Conservation (phyloP, 306 rosid genomes). For the Pyrus bretschneideri region DNA sequence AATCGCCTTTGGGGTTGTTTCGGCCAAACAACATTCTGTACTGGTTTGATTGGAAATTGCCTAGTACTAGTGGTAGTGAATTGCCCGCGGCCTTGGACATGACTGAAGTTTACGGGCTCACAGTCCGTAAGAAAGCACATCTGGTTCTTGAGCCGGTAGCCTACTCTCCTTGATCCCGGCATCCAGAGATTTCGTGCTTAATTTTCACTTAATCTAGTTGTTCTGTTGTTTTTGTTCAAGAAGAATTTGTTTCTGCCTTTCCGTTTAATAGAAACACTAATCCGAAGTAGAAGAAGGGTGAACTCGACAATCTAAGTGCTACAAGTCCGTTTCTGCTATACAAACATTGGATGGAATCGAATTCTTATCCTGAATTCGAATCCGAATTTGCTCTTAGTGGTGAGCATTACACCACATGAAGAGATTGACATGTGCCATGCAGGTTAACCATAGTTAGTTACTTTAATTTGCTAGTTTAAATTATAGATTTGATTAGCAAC, state of each 20-base stretch:
- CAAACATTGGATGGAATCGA: too few species aligned
- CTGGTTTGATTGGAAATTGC: constrained; percentile 41
- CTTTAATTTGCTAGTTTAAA: too few species aligned
- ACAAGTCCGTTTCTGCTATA: too few species aligned
- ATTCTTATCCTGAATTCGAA: too few species aligned
- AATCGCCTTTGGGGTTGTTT: constrained; percentile 11
- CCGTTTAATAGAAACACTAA: too few species aligned
- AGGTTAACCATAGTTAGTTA: too few species aligned
- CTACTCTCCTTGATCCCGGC: neutral
- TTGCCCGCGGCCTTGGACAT: constrained; percentile 20
- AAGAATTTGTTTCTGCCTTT: neutral
- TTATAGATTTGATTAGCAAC: too few species aligned
- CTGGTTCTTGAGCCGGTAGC: constrained; percentile 23
- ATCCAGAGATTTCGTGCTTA: neutral
- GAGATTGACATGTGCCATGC: too few species aligned
- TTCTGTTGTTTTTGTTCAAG: neutral
- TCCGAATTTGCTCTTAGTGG: too few species aligned
- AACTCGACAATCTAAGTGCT: too few species aligned
- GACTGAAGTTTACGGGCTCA: constrained; percentile 6
- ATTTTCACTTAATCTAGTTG: neutral
- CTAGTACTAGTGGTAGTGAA: neutral
- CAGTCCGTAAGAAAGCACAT: constrained; percentile 22
- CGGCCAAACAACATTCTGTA: constrained; percentile 20
- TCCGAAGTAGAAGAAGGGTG: too few species aligned
- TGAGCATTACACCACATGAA: too few species aligned